Conservation (phyloP, 805 yeast genomes). For the Lachancea fermentati region DNA sequence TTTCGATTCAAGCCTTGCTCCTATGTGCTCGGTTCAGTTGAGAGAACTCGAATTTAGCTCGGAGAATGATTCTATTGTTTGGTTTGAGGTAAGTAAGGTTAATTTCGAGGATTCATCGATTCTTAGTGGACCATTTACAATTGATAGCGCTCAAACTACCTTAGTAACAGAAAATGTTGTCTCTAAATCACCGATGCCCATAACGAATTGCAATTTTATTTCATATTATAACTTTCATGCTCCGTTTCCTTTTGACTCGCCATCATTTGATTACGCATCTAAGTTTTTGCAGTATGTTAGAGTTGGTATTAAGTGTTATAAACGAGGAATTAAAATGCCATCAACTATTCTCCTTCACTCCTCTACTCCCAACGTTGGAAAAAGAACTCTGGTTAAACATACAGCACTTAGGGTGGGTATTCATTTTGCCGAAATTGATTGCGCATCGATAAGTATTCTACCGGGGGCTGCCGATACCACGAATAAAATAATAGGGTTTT, state of each 20-base stretch:
- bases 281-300: slow-evolving; percentile 48
- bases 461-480: slow-evolving; percentile 65
- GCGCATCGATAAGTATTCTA: slow-evolving; percentile 40
- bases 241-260: slow-evolving; percentile 32
- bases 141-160: slow-evolving; percentile 64
- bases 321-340: slow-evolving; percentile 36
- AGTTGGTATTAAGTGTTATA: slow-evolving; percentile 39
- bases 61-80: slow-evolving; percentile 66
- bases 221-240: slow-evolving; percentile 42
- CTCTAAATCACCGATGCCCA: slow-evolving; percentile 33
- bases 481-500: slow-evolving; percentile 68
- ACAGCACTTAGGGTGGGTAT: slow-evolving; percentile 56
- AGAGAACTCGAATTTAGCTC: slow-evolving; percentile 2
- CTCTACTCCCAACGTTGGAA: slow-evolving; percentile 72
- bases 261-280: slow-evolving; percentile 42
- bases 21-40: slow-evolving; percentile 12
- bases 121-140: slow-evolving; percentile 39
- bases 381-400: slow-evolving; percentile 54
- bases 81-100: slow-evolving; percentile 67
- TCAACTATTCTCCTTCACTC: slow-evolving; percentile 68
- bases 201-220: slow-evolving; percentile 36
- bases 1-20: slow-evolving; percentile 42
- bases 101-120: slow-evolving; percentile 24
- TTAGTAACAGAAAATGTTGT: slow-evolving; percentile 63
- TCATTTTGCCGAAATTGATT: slow-evolving; percentile 63